These are phyloP conservation scores for Curvularia sp. DNA, from an alignment of 2,329 filamentous ascomycete species.

Conservation along the genomic window DNA sequence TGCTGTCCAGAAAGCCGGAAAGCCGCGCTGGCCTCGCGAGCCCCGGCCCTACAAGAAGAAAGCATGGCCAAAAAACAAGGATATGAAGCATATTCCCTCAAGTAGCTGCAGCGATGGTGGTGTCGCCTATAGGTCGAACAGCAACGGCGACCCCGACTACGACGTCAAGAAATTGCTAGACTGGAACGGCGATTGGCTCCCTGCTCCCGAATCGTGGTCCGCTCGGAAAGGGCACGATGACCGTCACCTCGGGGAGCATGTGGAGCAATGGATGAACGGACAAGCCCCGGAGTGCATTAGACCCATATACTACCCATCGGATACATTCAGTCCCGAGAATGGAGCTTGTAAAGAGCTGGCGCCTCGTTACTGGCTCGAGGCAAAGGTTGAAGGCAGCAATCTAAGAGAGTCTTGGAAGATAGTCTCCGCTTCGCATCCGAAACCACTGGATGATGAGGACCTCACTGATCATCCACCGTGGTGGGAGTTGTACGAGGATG, in stretches of 20 bases:
- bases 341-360: conserved; percentile 34
- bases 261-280: conserved; percentile 45
- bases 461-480: conserved; percentile 32
- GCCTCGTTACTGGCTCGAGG: conserved; percentile 41
- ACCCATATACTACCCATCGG: background rate
- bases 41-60: conserved; percentile 17
- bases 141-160: conserved; percentile 44
- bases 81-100: conserved; percentile 33
- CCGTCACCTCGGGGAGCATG: conserved; percentile 43
- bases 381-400: conserved; percentile 31
- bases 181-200: conserved; percentile 57
- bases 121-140: conserved; percentile 33
- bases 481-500: conserved; percentile 41
- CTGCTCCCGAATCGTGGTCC: conserved; percentile 58
- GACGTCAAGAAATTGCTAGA: conserved; percentile 51
- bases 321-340: background rate
- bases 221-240: conserved; percentile 40
- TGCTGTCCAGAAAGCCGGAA: conserved; percentile 16
- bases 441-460: conserved; percentile 35
- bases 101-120: conserved; percentile 36
- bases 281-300: background rate
- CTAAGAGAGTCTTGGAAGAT: conserved; percentile 40
- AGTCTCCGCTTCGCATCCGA: conserved; percentile 29
- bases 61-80: conserved; percentile 40
- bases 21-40: conserved; percentile 24